Base-by-base conservation (phyloP, 2,329 filamentous ascomycete genomes). In the Colletotrichum sp. region DNA sequence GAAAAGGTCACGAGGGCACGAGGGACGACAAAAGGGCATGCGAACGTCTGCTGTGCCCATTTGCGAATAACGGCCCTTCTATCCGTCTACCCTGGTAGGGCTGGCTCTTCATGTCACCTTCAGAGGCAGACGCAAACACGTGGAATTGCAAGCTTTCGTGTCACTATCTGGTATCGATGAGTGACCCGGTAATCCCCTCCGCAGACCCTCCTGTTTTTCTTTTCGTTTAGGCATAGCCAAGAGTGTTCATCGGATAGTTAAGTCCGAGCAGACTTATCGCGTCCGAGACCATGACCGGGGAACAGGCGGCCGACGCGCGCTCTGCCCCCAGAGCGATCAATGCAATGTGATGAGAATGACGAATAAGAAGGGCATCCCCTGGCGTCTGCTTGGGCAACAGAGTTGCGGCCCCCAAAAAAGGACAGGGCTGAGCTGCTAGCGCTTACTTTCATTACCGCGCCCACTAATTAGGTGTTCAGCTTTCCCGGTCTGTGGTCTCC, bases 391-490 rank as follows among this genome's bases (percentile, higher is more conserved):
- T 36, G 22, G 22, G 34, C 36, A 12, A 39, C 34, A 60, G 67
- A 62, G 55, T 69, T 24, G 18, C 55, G 28, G 62, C 68, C 72
- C 72, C 69, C 62, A 68, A 63, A 48, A 36, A 13, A 22, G 28
- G 16, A 75, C 72, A 72, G 63, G 73, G 69, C 73, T 72, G 69
- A 75, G 63, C 12, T 64, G 52, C 39, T 72, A 75, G 73, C 30
- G 73, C 69, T 75, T 75, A 75, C 63, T 22, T 22, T 67, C 48
- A 22, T 75, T 24, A 72, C 59, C 60, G 32, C 72, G 32, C 59
- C 44, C 72, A 57, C 44, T 63, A 30, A 30, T 22, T 16, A 70
- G 13, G 39, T 52, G 64, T 15, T 39, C 57, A 39, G 22, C 55
- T 69, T n/a, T 12, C 68, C 44, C 39, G 18, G 39, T 32, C 24